Percentiles rank a stretch among this genome's conserved stretches.
Evolutionary conservation across 352 stramenopile species (phyloP).

Genomic region (Phytopythium litorale): DNA sequence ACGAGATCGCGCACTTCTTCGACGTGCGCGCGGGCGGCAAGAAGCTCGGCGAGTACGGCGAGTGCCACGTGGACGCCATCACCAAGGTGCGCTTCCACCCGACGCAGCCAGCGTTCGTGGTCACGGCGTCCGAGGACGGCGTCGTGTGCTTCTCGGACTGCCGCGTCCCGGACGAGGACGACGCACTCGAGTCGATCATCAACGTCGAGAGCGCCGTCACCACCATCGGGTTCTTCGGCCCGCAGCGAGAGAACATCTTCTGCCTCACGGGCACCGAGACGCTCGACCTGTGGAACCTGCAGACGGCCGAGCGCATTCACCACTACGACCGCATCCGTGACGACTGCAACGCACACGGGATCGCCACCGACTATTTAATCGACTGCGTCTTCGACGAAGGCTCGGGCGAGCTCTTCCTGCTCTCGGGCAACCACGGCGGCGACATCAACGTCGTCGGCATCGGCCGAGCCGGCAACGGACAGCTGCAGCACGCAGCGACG

Average conservation of each 20-base stretch:
- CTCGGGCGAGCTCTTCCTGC: constrained; percentile 67
- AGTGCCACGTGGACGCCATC: constrained; percentile 87
- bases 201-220: constrained; percentile 89
- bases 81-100: constrained; percentile 89
- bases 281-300: constrained; percentile 88
- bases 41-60: constrained; percentile 76
- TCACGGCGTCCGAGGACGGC: constrained; percentile 89
- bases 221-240: constrained; percentile 87
- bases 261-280: constrained; percentile 87
- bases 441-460: constrained; percentile 73
- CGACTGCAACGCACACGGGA: constrained; percentile 60
- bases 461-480: constrained; percentile 34
- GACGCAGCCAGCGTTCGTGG: constrained; percentile 64
- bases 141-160: constrained; percentile 90
- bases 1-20: constrained; percentile 80
- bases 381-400: constrained; percentile 81
- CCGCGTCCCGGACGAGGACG: constrained; percentile 79
- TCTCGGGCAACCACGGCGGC: constrained; percentile 75
- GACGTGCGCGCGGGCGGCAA: constrained; percentile 63
- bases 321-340: constrained; percentile 74
- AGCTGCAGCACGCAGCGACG: constrained; percentile 46
- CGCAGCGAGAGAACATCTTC: constrained; percentile 75
- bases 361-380: constrained; percentile 84
- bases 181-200: constrained; percentile 86
- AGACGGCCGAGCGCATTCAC: constrained; percentile 75